These are phyloP conservation scores for Friedmanniomyces simplex DNA, from an alignment of 495 filamentous ascomycete genomes.

Conservation along the genomic window DNA sequence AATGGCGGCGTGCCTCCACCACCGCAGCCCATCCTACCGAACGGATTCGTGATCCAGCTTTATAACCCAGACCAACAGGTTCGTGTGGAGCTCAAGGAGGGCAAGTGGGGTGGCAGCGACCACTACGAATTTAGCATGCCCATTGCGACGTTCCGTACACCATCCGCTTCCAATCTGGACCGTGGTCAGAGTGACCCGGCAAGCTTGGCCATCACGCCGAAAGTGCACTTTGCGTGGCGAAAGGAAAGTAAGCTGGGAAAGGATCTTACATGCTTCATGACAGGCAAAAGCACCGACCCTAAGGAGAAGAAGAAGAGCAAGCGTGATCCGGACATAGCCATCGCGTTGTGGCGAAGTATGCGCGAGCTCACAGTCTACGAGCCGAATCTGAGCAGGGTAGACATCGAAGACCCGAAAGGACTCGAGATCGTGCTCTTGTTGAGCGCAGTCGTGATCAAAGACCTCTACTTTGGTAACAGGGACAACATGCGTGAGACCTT, in stretches of 20 bases:
- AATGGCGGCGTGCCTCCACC: slow-evolving; percentile 59
- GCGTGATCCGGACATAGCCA: slow-evolving; percentile 87
- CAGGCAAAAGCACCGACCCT: slow-evolving; percentile 56
- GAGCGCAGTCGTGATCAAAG: slow-evolving; percentile 70
- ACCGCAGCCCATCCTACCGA: slow-evolving; percentile 66
- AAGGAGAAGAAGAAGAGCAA: slow-evolving; percentile 55
- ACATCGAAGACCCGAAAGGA: slow-evolving; percentile 90
- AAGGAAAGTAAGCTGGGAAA: slow-evolving; percentile 77
- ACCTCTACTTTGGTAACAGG: slow-evolving; percentile 57
- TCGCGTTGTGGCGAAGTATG: slow-evolving; percentile 63
- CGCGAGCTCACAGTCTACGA: slow-evolving; percentile 80
- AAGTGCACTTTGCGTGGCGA: slow-evolving; percentile 81
- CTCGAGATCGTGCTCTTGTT: slow-evolving; percentile 83
- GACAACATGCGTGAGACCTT: slow-evolving; percentile 57
- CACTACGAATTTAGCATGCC: slow-evolving; percentile 92
- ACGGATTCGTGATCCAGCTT: slow-evolving; percentile 69
- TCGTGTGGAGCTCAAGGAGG: slow-evolving; percentile 54
- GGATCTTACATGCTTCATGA: slow-evolving; percentile 72
- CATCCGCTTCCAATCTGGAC: slow-evolving; percentile 66
- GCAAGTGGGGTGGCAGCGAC: slow-evolving; percentile 65
- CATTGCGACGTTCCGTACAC: slow-evolving; percentile 68
- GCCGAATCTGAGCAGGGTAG: slow-evolving; percentile 78
- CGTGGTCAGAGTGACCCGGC: slow-evolving; percentile 58
- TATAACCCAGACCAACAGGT: slow-evolving; percentile 91
- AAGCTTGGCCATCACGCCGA: slow-evolving; percentile 60